Evolutionary conservation across 2,329 filamentous ascomycete genomes (phyloP).

Genomic region (Aspergillus thermomutatus): DNA sequence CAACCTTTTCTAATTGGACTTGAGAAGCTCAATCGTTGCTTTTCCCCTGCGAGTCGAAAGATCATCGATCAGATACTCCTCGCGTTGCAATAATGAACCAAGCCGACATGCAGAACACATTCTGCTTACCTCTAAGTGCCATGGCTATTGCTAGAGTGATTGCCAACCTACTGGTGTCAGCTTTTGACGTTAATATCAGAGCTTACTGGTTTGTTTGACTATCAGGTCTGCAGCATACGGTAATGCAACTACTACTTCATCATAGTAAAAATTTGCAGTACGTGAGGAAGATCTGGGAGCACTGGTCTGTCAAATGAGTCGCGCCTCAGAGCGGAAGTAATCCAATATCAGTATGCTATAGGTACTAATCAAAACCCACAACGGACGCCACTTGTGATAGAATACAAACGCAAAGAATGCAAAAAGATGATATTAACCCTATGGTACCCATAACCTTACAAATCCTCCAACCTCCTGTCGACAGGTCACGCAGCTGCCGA

Average conservation of each 20-base stretch:
- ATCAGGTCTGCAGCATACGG: neutral
- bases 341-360: neutral
- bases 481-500: constrained; percentile 93
- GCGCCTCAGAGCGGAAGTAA: neutral
- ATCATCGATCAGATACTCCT: too few species aligned
- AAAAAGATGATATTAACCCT: constrained; percentile 4
- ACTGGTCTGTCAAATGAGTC: neutral
- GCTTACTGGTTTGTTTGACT: neutral
- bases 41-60: neutral
- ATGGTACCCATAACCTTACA: constrained; percentile 84
- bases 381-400: neutral
- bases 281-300: too few species aligned
- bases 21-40: neutral
- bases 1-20: neutral
- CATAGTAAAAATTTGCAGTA: neutral
- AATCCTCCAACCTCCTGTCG: constrained; percentile 84
- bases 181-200: neutral
- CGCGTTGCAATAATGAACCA: too few species aligned
- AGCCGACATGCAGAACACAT: too few species aligned
- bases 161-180: too few species aligned
- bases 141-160: too few species aligned
- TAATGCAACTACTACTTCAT: neutral
- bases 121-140: too few species aligned
- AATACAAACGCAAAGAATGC: neutral
- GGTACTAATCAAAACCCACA: neutral